These are phyloP conservation scores for Plasmodium reichenowi DNA, from an alignment of 169 alveolate genomes.

Conservation along the genomic window DNA sequence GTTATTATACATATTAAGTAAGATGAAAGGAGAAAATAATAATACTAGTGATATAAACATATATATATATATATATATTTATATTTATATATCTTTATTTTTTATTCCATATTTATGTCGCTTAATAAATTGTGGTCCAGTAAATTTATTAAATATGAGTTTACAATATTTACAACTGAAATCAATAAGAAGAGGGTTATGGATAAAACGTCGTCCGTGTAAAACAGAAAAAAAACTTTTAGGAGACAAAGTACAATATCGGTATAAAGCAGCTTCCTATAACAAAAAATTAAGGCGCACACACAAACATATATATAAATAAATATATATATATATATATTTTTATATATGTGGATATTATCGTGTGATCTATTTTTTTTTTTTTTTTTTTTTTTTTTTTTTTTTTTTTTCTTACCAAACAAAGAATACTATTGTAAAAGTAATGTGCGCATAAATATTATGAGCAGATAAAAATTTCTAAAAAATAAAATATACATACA, in stretches of 20 bases:
- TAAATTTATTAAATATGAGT: constrained; percentile 51
- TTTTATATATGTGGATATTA: no score
- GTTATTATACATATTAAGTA: no score
- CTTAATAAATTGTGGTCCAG: constrained; percentile 48
- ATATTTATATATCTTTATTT: background rate
- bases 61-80: constrained; percentile 6
- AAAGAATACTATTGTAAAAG: constrained; percentile 55
- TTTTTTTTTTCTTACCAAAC: constrained; percentile 25
- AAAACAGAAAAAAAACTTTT: constrained; percentile 42
- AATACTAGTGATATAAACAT: background rate
- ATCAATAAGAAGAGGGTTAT: constrained; percentile 16
- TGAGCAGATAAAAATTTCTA: constrained; percentile 75
- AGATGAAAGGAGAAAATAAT: no score
- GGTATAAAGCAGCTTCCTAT: constrained; percentile 63
- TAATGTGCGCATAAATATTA: constrained; percentile 31
- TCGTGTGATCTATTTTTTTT: background rate
- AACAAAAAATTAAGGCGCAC: background rate
- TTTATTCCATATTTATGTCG: constrained; percentile 11
- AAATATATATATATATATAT: no score
- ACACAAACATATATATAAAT: background rate
- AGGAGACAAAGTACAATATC: constrained; percentile 56
- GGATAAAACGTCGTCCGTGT: constrained; percentile 13
- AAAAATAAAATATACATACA: background rate
- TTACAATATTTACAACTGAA: constrained; percentile 24
- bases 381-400: background rate